phyloP scores from a whole-genome alignment of 345 rosid species.

The Syzygium aqueum region DNA sequence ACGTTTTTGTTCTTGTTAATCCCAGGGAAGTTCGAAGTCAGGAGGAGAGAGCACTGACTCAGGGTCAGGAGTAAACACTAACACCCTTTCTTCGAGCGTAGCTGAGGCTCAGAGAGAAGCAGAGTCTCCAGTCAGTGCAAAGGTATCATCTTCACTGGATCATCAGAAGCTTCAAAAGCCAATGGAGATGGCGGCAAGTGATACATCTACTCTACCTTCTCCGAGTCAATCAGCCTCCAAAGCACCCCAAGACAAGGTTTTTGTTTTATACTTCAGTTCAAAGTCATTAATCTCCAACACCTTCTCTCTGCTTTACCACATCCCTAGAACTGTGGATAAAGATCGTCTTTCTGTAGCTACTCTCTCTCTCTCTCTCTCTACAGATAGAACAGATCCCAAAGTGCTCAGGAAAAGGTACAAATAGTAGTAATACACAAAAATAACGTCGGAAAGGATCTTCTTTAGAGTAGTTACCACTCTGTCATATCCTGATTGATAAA shows the following conservation, averaged over 20 bases:
- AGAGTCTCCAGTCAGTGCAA: slow-evolving; percentile 78
- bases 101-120: slow-evolving; percentile 43
- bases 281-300: background rate
- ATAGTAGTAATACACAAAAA: background rate
- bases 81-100: slow-evolving; percentile 39
- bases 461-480: background rate
- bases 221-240: slow-evolving; percentile 46
- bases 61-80: slow-evolving; percentile 70
- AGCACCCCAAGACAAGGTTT: slow-evolving; percentile 72
- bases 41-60: slow-evolving; percentile 80
- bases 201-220: slow-evolving; percentile 43
- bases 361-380: background rate
- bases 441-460: background rate
- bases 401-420: background rate
- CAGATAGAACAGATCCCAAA: background rate
- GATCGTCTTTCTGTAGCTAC: background rate
- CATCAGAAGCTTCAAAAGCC: slow-evolving; percentile 31
- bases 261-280: slow-evolving; percentile 1
- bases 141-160: slow-evolving; percentile 24
- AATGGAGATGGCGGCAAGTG: slow-evolving; percentile 32
- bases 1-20: slow-evolving; percentile 7
- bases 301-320: slow-evolving; percentile 12
- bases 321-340: slow-evolving; percentile 27
- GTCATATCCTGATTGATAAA: background rate
- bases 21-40: slow-evolving; percentile 83